Conservation (phyloP, 306 rosid genomes). For the Arachis hypogaea region DNA sequence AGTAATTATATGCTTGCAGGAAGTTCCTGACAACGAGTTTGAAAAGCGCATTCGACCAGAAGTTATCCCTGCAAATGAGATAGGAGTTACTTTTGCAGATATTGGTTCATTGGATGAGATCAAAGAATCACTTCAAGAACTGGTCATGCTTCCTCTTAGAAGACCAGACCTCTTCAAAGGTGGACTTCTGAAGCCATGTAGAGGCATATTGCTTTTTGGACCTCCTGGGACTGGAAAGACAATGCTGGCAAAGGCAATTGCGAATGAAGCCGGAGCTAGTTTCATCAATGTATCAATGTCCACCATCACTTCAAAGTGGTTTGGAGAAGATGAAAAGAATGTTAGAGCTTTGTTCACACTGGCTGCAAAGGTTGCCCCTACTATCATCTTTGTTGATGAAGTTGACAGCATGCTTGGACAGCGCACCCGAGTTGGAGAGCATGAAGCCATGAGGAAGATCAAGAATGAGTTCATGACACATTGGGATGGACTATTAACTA, state of each 20-base stretch:
- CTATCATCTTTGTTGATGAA: conserved; percentile 80
- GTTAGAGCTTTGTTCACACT: conserved; percentile 78
- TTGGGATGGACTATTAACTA: conserved; percentile 82
- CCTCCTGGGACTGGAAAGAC: conserved; percentile 92
- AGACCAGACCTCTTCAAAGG: conserved; percentile 82
- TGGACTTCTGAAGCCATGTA: conserved; percentile 78
- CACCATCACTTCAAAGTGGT: conserved; percentile 75
- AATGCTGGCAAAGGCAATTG: conserved; percentile 88
- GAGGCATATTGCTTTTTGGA: conserved; percentile 81
- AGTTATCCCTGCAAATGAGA: conserved; percentile 79
- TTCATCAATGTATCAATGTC: conserved; percentile 86
- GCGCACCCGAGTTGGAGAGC: conserved; percentile 78
- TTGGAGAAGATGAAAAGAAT: conserved; percentile 79
- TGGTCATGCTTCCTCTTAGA: conserved; percentile 85
- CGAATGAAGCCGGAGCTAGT: conserved; percentile 84
- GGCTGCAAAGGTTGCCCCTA: conserved; percentile 83
- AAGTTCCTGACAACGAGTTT: conserved; percentile 76
- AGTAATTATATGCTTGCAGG: conserved; percentile 48
- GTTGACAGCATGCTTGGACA: conserved; percentile 93
- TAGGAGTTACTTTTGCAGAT: conserved; percentile 82
- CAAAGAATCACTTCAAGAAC: conserved; percentile 82
- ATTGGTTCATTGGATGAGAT: conserved; percentile 76
- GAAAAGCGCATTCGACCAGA: conserved; percentile 84
- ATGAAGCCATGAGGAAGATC: conserved; percentile 75
- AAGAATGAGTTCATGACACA: conserved; percentile 85